Evolutionary conservation across 2,329 filamentous ascomycete genomes (phyloP).

Genomic region (Penicillium nordicum): DNA sequence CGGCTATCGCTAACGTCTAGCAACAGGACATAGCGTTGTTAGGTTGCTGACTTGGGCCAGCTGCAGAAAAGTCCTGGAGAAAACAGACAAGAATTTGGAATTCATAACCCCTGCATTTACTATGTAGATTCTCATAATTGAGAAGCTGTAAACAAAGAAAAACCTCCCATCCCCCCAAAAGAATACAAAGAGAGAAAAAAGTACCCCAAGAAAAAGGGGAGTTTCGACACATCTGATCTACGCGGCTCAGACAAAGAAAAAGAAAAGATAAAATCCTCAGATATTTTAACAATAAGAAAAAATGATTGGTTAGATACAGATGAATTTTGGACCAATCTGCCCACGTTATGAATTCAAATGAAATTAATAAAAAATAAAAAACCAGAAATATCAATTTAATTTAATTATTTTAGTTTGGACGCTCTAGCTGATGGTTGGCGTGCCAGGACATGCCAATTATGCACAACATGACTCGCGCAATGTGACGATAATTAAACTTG

Average conservation of each 20-base stretch:
- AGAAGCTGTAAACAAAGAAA: not conserved
- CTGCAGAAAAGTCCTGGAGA: not conserved
- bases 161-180: not conserved
- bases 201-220: not conserved
- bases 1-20: slow-evolving; percentile 13
- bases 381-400: not conserved
- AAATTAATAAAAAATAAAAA: not conserved
- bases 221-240: slow-evolving; percentile 9
- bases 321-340: slow-evolving; percentile 10
- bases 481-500: slow-evolving; percentile 1
- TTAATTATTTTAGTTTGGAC: no score
- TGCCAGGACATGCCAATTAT: not conserved
- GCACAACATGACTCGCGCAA: slow-evolving; percentile 9
- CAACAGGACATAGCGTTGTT: slow-evolving; percentile 7
- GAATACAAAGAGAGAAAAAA: not conserved
- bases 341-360: not conserved
- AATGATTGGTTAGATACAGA: not conserved
- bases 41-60: not conserved
- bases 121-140: not conserved
- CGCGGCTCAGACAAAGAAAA: slow-evolving; percentile 9
- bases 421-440: not conserved
- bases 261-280: not conserved
- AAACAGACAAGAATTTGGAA: not conserved
- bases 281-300: slow-evolving; percentile 1
- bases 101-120: not conserved